These are phyloP conservation scores for Cephalotrichum gorgonifer DNA, from an alignment of 2,329 filamentous ascomycete species.

Conservation along the genomic window DNA sequence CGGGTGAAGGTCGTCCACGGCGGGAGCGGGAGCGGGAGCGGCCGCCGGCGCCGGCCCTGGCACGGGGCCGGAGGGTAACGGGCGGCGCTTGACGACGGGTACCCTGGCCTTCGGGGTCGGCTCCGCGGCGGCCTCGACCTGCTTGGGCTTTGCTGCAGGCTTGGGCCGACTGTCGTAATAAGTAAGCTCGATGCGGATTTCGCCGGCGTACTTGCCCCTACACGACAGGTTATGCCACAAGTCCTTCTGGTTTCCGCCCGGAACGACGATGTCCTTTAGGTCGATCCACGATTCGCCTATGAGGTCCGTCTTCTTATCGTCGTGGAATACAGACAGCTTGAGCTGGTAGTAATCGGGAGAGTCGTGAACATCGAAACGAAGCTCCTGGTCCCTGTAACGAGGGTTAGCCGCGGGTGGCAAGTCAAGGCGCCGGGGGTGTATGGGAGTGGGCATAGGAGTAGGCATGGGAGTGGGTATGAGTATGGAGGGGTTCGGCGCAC, in stretches of 20 bases:
- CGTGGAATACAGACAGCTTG: constrained; percentile 94
- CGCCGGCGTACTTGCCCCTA: constrained; percentile 91
- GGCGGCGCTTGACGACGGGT: constrained; percentile 67
- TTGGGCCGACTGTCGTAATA: constrained; percentile 88
- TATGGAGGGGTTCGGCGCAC: constrained; percentile 38
- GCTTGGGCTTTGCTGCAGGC: constrained; percentile 41
- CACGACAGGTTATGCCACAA: constrained; percentile 82
- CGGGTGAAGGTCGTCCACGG: constrained; percentile 7
- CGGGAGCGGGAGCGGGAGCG: constrained; percentile 16
- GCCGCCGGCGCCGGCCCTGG: constrained; percentile 30
- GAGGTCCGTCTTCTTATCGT: constrained; percentile 94
- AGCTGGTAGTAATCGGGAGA: constrained; percentile 93
- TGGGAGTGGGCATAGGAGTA: too few relatives aligned
- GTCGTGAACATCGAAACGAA: constrained; percentile 92
- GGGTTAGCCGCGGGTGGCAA: not conserved
- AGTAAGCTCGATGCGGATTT: constrained; percentile 89
- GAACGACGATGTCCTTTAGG: constrained; percentile 67
- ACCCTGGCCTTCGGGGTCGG: constrained; percentile 32
- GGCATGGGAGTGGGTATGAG: too few relatives aligned
- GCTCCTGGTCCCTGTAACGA: constrained; percentile 76
- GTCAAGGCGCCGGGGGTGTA: not conserved
- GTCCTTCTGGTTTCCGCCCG: constrained; percentile 87
- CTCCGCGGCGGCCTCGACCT: constrained; percentile 22
- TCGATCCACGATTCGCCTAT: constrained; percentile 92
- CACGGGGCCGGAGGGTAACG: constrained; percentile 70